These are phyloP conservation scores for Aureobasidium sp. DNA, from an alignment of 2,329 filamentous ascomycete species.

Conservation along the genomic window DNA sequence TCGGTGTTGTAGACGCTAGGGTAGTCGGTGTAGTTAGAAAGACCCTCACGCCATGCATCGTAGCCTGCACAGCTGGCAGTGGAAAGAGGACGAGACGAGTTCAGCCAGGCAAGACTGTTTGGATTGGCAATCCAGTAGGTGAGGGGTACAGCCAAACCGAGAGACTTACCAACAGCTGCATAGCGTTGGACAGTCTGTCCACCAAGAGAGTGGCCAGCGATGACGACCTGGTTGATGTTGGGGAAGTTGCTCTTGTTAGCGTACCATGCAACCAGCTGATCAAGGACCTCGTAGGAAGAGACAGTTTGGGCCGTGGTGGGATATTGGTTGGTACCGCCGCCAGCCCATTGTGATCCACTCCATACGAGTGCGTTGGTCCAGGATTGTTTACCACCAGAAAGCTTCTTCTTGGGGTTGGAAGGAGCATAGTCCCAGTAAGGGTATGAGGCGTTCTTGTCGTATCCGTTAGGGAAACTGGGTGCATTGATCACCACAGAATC, in stretches of 20 bases:
- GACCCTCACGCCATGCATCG: conserved; percentile 31
- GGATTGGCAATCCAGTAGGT: conserved; percentile 31
- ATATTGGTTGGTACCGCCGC: conserved; percentile 30
- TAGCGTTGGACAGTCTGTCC: conserved; percentile 31
- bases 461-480: conserved; percentile 31
- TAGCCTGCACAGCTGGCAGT: conserved; percentile 26
- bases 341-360: conserved; percentile 30
- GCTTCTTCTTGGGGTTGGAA: conserved; percentile 14
- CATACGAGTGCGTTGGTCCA: conserved; percentile 29
- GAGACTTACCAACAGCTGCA: conserved; percentile 25
- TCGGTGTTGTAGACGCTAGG: conserved; percentile 25
- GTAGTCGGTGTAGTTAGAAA: conserved; percentile 27
- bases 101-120: conserved; percentile 31
- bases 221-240: conserved; percentile 31
- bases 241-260: conserved; percentile 28
- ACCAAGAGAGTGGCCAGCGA: conserved; percentile 32
- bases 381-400: conserved; percentile 23
- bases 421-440: conserved; percentile 25
- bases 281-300: conserved; percentile 29
- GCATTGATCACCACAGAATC: conserved; percentile 28
- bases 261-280: conserved; percentile 31
- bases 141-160: conserved; percentile 23
- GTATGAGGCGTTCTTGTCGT: conserved; percentile 30
- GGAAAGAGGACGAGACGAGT: conserved; percentile 25
- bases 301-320: conserved; percentile 23